Evolutionary conservation across 2,329 filamentous ascomycete genomes (phyloP), one percentile per base, ranked within the genome.

Genomic region (Penicillium sp.): DNA sequence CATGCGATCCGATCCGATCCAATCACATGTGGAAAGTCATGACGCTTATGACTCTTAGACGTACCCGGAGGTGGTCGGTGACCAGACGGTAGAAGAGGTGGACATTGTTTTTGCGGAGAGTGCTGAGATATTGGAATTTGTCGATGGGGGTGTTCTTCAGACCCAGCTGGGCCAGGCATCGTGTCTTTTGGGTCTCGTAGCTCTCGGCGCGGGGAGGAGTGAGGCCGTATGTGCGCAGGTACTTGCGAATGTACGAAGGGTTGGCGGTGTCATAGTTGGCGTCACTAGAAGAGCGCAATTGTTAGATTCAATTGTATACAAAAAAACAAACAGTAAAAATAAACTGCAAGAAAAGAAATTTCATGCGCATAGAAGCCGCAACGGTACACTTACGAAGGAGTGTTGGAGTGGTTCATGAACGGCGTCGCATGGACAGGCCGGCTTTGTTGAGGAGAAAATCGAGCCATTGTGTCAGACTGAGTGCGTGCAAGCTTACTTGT

Each of bases 1-100:
- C 31, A 13, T 33, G 14, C 14, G 24, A 28, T 33, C 46, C 42
- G 29, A 48, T 48, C 14, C n/a, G 28, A 33, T 52, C 29, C 16
- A 48, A 51, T 48, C 48, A 48, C 46, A 43, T 53, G 45, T 14
- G 29, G 29, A 39, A 39, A 39, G 36, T 42, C 19, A 24, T 42
- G 19, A 18, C 14, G 21, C 6, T 14, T 29, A 42, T 31, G 10
- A 29, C n/a, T 52, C 39, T 53, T 24, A 34, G 33, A 54, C 70
- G 50, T 65, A 77, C 75, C 68, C 68, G 73, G 53, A 79, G 70
- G 58, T 80, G 77, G 55, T 79, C 77, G 29, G 74, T 75, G 45
- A 80, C 69, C 59, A 81, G 63, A 61, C 78, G 76, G 67, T 81
- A 81, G 68, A 80, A 81, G n/a, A 81, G 68, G 62, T 80, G 78